Evolutionary conservation across 208 protist species (phyloP), one percentile per base, ranked within the genome.

Genomic region (Tetramitus jugosus): DNA sequence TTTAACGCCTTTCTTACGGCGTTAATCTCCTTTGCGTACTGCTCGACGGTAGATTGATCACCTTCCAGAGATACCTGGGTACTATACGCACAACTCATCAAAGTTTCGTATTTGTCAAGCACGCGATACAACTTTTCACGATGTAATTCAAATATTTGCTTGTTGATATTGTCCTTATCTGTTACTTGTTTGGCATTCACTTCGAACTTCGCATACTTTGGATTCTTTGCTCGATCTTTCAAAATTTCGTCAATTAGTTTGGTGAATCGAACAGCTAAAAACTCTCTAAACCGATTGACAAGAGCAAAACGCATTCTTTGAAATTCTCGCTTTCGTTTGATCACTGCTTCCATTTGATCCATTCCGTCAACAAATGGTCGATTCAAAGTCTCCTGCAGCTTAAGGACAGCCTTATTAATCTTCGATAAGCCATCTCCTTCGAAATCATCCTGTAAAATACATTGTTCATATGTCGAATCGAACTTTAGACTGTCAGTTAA

Each of bases 401-500:
- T 49, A 40, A 29, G 6, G 4, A 71, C 65, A 49, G 65, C 65
- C 8, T 71, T 40, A 71, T 71, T 49, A 71, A 71, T 71, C 65
- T 71, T 71, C 7, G 7, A 29, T 71, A 71, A 49, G 26, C 49
- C 49, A 56, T 71, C 35, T 8, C 39, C 40, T 37, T 71, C 65
- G 35, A 71, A 71, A 13, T 7, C 6, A 49, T 71, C 65, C 43
- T 71, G 43, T 71, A 35, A 20, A 49, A 71, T 71, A 49, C 65
- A 29, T 71, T 42, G 14, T 35, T 33, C 39, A 71, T 71, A 49
- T 20, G 6, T 33, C 10, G 43, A 35, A 49, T 46, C 40, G 20
- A 49, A 71, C 33, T 71, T 40, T 31, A 71, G 20, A 69, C 62
- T 42, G 23, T 43, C 62, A 49, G 29, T 71, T 42, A 71, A 49